A percentile compares a stretch with the other conserved stretches of the same genome.
Evolutionary conservation across 345 rosid species (phyloP).

Genomic region (Iberis pinnata): DNA sequence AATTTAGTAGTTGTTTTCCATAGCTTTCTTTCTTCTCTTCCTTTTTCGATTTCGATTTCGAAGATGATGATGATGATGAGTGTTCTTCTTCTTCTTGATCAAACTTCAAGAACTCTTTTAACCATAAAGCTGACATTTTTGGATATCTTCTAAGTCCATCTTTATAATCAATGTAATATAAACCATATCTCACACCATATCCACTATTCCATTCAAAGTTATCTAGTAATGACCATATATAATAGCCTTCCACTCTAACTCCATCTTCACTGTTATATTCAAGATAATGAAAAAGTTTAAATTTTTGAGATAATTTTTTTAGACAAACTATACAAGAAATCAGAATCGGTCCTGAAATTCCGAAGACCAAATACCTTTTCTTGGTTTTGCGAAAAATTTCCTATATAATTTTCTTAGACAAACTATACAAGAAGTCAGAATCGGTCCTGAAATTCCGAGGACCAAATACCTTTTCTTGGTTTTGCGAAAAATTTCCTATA

Average conservation of each 20-base stretch:
- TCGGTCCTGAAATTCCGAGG: no score
- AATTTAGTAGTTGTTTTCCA: conserved; percentile 17
- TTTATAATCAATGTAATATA: conserved; percentile 45
- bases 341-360: no score
- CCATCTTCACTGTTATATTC: conserved; percentile 37
- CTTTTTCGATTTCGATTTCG: conserved; percentile 1
- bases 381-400: no score
- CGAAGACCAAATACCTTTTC: no score
- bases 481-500: no score
- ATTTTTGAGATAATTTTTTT: no score
- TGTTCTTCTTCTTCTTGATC: conserved; percentile 25
- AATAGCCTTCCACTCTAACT: conserved; percentile 50
- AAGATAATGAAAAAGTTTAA: no score
- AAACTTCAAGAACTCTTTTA: conserved; percentile 37
- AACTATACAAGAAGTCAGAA: no score
- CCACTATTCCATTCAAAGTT: conserved; percentile 59
- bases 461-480: no score
- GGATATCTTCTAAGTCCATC: conserved; percentile 46
- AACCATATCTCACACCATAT: conserved; percentile 45
- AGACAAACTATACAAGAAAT: no score
- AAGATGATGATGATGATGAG: conserved; percentile 3
- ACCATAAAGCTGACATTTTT: conserved; percentile 58
- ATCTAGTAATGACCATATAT: no score
- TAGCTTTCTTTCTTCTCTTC: conserved; percentile 30
- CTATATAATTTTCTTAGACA: no score